These are phyloP conservation scores for Mallotus repandus DNA, from an alignment of 441 rosid species.

Conservation along the genomic window DNA sequence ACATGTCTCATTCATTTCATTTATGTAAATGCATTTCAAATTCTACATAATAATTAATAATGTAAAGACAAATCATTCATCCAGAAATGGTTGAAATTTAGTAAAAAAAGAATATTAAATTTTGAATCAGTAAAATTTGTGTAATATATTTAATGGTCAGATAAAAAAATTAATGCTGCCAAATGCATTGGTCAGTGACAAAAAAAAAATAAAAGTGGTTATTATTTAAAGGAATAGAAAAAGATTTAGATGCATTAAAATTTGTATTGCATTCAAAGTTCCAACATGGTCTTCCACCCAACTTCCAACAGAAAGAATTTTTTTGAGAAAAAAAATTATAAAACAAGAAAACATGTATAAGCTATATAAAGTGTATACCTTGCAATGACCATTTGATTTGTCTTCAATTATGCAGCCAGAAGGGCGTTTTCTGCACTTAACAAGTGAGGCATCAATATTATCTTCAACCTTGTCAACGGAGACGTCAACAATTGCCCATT, in stretches of 20 bases:
- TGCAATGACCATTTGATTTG: slow-evolving; percentile 89
- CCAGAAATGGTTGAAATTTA: not conserved
- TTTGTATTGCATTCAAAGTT: not conserved
- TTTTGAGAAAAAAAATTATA: not conserved
- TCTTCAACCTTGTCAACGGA: slow-evolving; percentile 81
- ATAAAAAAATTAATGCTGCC: not conserved
- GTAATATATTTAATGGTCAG: no score
- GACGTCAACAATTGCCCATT: slow-evolving; percentile 94
- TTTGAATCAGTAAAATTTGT: no score
- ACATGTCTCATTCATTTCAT: not conserved
- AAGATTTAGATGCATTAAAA: not conserved
- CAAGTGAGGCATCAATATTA: slow-evolving; percentile 73
- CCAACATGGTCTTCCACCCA: not conserved
- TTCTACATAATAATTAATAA: not conserved
- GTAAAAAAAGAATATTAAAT: no score
- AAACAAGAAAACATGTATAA: not conserved
- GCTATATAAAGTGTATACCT: slow-evolving; percentile 33
- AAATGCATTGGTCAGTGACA: not conserved
- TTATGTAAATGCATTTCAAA: not conserved
- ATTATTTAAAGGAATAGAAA: not conserved
- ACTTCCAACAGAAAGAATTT: not conserved
- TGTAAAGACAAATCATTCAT: not conserved
- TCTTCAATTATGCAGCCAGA: slow-evolving; percentile 96
- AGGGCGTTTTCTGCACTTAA: slow-evolving; percentile 85
- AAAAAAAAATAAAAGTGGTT: not conserved